Evolutionary conservation across 2,329 filamentous ascomycete species (phyloP).

Genomic region (Monosporascus sp.): DNA sequence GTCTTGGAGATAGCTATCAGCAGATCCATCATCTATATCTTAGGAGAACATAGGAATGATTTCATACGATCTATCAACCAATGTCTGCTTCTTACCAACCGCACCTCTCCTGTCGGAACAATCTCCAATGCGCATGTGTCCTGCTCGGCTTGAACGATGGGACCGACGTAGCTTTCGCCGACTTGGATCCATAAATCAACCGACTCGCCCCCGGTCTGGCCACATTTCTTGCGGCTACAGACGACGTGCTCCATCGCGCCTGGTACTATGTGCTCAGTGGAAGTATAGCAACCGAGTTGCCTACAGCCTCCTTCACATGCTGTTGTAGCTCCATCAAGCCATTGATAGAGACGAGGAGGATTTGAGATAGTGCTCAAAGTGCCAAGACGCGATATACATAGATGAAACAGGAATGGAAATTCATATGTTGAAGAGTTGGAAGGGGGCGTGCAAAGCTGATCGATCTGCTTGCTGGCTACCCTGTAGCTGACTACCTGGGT

Average conservation of each 20-base stretch:
- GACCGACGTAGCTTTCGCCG: conserved; percentile 36
- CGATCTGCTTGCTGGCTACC: too few species aligned
- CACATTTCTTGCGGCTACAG: conserved; percentile 28
- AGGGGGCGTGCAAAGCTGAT: too few species aligned
- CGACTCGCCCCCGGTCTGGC: conserved; percentile 25
- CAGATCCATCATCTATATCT: not conserved
- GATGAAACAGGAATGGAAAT: too few species aligned
- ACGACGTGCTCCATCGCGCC: conserved; percentile 29
- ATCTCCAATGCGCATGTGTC: conserved; percentile 12
- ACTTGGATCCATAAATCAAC: conserved; percentile 36
- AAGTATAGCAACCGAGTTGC: not conserved
- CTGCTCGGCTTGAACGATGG: conserved; percentile 21
- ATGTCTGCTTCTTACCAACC: conserved; percentile 27
- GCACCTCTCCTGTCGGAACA: conserved; percentile 17
- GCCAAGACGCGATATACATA: too few species aligned
- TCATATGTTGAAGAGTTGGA: too few species aligned
- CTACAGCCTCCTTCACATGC: too few species aligned
- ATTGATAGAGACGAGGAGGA: too few species aligned
- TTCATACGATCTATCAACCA: conserved; percentile 32
- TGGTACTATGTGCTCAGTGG: not conserved
- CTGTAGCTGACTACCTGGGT: too few species aligned
- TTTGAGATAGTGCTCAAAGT: too few species aligned
- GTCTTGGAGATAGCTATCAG: conserved; percentile 32
- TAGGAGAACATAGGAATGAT: not conserved
- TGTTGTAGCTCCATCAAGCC: too few species aligned